A percentile compares a stretch with the other conserved stretches of the same genome.
phyloP scores from a whole-genome alignment of 1,139 yeast species.

The Nakaseomyces glabratus region DNA sequence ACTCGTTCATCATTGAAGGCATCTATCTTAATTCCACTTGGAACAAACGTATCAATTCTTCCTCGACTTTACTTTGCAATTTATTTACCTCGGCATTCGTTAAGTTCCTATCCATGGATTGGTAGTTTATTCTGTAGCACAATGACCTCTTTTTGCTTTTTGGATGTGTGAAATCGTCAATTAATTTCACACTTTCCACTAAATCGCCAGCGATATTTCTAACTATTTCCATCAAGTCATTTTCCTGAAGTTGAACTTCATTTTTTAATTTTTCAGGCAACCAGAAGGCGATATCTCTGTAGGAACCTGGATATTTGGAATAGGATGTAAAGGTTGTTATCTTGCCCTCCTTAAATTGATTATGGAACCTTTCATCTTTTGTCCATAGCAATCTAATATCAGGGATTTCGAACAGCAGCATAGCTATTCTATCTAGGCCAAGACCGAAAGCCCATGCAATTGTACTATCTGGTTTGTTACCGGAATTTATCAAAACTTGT shows the following conservation, averaged over 20 bases:
- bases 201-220: slow-evolving; percentile 78
- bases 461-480: slow-evolving; percentile 43
- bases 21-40: slow-evolving; percentile 53
- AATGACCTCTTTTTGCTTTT: slow-evolving; percentile 68
- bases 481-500: slow-evolving; percentile 66
- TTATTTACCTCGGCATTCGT: slow-evolving; percentile 73
- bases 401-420: slow-evolving; percentile 89
- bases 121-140: slow-evolving; percentile 85
- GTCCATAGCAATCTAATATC: slow-evolving; percentile 95
- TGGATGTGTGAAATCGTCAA: slow-evolving; percentile 81
- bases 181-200: slow-evolving; percentile 72
- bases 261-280: slow-evolving; percentile 38
- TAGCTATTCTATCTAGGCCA: slow-evolving; percentile 91
- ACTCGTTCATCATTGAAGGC: no score
- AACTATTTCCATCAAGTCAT: slow-evolving; percentile 90
- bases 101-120: slow-evolving; percentile 88
- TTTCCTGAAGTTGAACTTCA: slow-evolving; percentile 50
- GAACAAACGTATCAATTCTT: slow-evolving; percentile 43
- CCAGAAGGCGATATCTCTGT: slow-evolving; percentile 91
- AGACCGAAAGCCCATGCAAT: slow-evolving; percentile 98
- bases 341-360: slow-evolving; percentile 57
- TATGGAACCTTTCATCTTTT: slow-evolving; percentile 61
- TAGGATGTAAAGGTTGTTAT: slow-evolving; percentile 77
- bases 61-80: slow-evolving; percentile 56
- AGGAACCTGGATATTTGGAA: slow-evolving; percentile 82